Evolutionary conservation across 495 filamentous ascomycete genomes (phyloP).

Genomic region (Podospora pseudocomata): DNA sequence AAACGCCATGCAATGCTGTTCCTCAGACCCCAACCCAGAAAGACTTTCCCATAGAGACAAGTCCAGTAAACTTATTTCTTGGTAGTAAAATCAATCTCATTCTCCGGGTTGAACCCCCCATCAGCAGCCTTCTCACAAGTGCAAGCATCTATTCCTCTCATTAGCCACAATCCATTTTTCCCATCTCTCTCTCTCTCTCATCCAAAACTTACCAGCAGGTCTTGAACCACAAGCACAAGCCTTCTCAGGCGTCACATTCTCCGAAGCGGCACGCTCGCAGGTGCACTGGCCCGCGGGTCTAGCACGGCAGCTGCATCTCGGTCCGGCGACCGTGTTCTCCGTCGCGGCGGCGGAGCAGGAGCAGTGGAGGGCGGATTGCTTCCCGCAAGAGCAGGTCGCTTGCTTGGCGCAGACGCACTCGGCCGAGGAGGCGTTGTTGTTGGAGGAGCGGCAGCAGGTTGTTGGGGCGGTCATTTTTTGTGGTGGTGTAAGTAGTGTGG

Average conservation of each 20-base stretch:
- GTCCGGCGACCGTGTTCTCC: constrained; percentile 71
- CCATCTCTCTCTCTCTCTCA: too few relatives aligned
- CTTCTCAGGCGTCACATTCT: constrained; percentile 59
- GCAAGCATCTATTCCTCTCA: constrained; percentile 59
- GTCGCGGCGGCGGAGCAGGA: constrained; percentile 70
- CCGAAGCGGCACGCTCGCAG: constrained; percentile 66
- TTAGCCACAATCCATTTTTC: not conserved
- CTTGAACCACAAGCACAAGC: constrained; percentile 77
- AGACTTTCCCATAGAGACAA: not conserved
- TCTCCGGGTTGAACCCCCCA: constrained; percentile 43
- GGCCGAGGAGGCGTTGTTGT: constrained; percentile 34
- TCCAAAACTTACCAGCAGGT: constrained; percentile 54
- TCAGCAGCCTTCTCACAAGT: constrained; percentile 73
- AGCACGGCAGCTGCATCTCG: constrained; percentile 76
- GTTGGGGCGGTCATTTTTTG: constrained; percentile 28
- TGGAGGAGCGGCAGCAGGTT: constrained; percentile 46
- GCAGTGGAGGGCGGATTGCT: constrained; percentile 81
- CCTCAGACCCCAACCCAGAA: not conserved
- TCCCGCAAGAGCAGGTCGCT: constrained; percentile 81
- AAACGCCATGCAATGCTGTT: not conserved
- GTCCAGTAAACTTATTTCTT: constrained; percentile 37
- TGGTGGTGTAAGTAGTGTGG: constrained; percentile 9
- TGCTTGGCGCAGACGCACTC: constrained; percentile 53
- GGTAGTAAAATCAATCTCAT: constrained; percentile 82
- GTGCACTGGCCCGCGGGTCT: constrained; percentile 79